Conservation (phyloP, 2,329 filamentous ascomycete genomes). For the Leptographium wingfieldii region DNA sequence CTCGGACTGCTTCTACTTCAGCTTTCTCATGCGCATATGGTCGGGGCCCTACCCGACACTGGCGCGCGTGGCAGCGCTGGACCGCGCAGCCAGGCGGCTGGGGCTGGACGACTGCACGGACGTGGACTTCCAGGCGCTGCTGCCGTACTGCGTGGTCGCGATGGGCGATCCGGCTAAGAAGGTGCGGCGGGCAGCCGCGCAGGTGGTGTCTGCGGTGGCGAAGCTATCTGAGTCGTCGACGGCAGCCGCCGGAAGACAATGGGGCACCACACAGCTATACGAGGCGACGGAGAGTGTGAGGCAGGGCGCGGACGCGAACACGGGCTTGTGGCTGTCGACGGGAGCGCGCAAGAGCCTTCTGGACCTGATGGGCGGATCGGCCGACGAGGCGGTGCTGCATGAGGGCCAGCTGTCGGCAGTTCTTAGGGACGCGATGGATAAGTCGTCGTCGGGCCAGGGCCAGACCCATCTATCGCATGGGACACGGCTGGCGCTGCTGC, state of each 20-base stretch:
- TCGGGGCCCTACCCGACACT: conserved; percentile 57
- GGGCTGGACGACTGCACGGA: conserved; percentile 34
- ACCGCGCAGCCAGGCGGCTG: conserved; percentile 46
- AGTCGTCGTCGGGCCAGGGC: conserved; percentile 15
- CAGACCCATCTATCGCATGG: conserved; percentile 38
- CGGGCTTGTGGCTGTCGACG: conserved; percentile 43
- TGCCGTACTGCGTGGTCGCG: conserved; percentile 71
- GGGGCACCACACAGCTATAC: conserved; percentile 56
- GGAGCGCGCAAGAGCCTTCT: conserved; percentile 50
- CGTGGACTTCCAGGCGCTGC: conserved; percentile 60
- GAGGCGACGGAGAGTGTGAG: conserved; percentile 21
- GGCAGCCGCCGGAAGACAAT: conserved; percentile 21
- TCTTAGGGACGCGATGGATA: conserved; percentile 48
- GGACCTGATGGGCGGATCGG: conserved; percentile 35
- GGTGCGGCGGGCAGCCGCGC: conserved; percentile 63
- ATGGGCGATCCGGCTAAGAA: conserved; percentile 64
- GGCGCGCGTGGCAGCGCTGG: conserved; percentile 56
- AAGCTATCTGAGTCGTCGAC: conserved; percentile 28
- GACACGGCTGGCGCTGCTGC: conserved; percentile 50
- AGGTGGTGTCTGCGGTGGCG: conserved; percentile 51
- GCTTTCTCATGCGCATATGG: conserved; percentile 66
- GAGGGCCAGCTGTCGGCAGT: conserved; percentile 53
- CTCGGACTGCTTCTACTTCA: conserved; percentile 54
- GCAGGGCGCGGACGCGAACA: conserved; percentile 31
- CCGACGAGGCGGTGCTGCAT: conserved; percentile 83